Evolutionary conservation across 2,329 filamentous ascomycete species (phyloP).

Genomic region (Pezicula carpinea): DNA sequence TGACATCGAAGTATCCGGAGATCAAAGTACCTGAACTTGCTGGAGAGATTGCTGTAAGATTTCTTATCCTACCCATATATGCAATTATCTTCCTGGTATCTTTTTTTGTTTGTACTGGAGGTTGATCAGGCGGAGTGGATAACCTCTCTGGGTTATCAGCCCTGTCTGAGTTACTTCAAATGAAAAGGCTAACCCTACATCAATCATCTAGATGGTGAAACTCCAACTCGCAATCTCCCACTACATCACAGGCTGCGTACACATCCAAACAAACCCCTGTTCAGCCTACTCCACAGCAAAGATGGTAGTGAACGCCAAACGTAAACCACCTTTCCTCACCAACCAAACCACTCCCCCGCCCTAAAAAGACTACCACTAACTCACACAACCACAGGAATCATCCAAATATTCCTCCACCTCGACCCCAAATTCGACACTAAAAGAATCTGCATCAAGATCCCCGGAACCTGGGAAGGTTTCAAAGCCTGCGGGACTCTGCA

Average conservation of each 20-base stretch:
- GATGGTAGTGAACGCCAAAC: constrained; percentile 45
- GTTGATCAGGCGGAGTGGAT: no score
- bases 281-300: constrained; percentile 45
- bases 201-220: constrained; percentile 44
- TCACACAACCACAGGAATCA: constrained; percentile 38
- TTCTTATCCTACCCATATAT: background rate
- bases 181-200: background rate
- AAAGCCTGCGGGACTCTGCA: constrained; percentile 53
- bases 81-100: no score
- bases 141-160: no score
- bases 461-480: constrained; percentile 59
- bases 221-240: constrained; percentile 47
- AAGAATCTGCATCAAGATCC: constrained; percentile 59
- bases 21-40: constrained; percentile 43
- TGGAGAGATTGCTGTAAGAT: constrained; percentile 48
- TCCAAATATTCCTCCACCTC: constrained; percentile 41
- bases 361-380: background rate
- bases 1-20: constrained; percentile 28
- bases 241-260: constrained; percentile 46
- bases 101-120: no score
- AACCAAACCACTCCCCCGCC: background rate
- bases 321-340: constrained; percentile 35
- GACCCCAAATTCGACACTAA: constrained; percentile 37
- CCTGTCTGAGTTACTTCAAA: background rate
- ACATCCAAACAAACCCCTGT: constrained; percentile 57